Evolutionary conservation across 805 yeast species (phyloP), one percentile per base, ranked within the genome.

Genomic region (Hanseniaspora lachancei): DNA sequence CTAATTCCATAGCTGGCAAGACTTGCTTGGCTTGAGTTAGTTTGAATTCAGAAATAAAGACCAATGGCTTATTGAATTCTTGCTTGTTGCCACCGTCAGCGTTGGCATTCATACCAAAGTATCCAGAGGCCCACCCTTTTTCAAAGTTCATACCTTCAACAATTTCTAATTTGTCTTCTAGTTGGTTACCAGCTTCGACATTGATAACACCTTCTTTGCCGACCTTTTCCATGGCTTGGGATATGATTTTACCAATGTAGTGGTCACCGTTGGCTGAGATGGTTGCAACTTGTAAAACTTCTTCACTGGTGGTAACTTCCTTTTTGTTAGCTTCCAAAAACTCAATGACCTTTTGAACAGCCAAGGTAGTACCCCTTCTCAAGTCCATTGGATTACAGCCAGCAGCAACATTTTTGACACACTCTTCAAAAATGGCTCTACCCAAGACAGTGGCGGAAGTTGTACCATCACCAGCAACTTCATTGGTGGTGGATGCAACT

Each of bases 121-220:
- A 89, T 49, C 97, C 97, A 47, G 96, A 87, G 67, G 91, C 87
- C 78, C 79, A 93, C 64, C 97, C 97, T 68, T 97, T 86, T 75
- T 89, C 96, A 68, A 93, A 91, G 74, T 91, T 83, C 95, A 91
- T 88, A 74, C 98, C 98, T 76, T 91, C 97, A 60, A 89, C 93
- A 59, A 91, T 95, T 74, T 89, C 97, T 64, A 91, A 80, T 72
- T 88, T 95, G 70, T 91, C 98, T 70, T 86, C 96, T 64, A 91
- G 76, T 63, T 97, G 93, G 78, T 88, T 89, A 64, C 97, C 97
- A 73, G 88, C 96, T 77, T 84, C 91, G 66, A 91, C 93, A 63
- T 97, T 91, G 71, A 91, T 89, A 60, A 91, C 97, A 77, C 98
- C 98, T 72, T 91, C 97, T 74, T 91, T 89, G 64, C 98, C 98